A percentile compares a stretch with the other conserved stretches of the same genome.
Evolutionary conservation across 2,329 filamentous ascomycete species (phyloP).

Genomic region (Colletotrichum musicola): DNA sequence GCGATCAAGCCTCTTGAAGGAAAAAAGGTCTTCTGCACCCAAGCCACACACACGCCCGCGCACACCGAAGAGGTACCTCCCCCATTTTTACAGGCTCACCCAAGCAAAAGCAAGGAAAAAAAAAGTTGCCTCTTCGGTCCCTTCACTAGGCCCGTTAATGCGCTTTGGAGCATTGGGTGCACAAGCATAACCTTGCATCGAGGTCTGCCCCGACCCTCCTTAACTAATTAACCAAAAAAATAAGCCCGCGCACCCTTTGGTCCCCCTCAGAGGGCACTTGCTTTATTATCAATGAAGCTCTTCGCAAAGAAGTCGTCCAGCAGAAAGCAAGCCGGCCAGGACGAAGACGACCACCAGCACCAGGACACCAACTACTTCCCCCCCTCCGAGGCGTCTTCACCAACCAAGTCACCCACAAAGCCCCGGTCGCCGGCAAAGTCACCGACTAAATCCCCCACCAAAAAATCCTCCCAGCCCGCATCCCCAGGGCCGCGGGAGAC

Average conservation of each 20-base stretch:
- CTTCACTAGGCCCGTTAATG: constrained; percentile 39
- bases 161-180: constrained; percentile 31
- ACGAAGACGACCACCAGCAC: constrained; percentile 52
- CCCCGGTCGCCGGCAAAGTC: constrained; percentile 46
- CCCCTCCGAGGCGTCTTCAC: constrained; percentile 50
- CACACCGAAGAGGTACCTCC: constrained; percentile 15
- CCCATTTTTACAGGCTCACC: constrained; percentile 12
- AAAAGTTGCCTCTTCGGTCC: constrained; percentile 25
- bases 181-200: constrained; percentile 42
- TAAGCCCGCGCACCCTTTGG: constrained; percentile 37
- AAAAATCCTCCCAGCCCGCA: constrained; percentile 52
- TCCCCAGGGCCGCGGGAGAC: constrained; percentile 43
- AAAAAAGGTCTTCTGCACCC: background rate
- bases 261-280: constrained; percentile 35
- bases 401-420: constrained; percentile 44
- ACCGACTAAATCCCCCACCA: constrained; percentile 48
- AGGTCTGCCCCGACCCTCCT: constrained; percentile 41
- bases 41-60: background rate
- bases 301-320: constrained; percentile 62
- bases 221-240: constrained; percentile 45
- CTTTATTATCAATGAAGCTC: constrained; percentile 62
- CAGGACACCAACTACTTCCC: constrained; percentile 40
- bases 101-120: constrained; percentile 23
- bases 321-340: constrained; percentile 51
- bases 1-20: background rate